A percentile compares a stretch with the other conserved stretches of the same genome.
Evolutionary conservation across 768 basidiomycete genomes (phyloP).

Genomic region (Serendipita sp.): DNA sequence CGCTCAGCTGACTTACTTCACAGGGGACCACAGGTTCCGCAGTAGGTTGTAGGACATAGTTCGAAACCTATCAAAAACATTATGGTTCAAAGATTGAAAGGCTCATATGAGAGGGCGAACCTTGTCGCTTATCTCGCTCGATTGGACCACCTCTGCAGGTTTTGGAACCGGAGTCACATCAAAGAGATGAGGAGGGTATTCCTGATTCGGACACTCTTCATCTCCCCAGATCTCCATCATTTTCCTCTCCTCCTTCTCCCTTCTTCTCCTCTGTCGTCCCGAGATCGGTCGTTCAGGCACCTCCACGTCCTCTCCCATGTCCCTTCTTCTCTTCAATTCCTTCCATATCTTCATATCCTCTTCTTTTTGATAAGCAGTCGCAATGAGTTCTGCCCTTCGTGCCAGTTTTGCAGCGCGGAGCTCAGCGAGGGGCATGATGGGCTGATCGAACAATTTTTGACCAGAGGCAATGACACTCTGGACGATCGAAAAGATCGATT

Average conservation of each 20-base stretch:
- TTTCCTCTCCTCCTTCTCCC: not conserved
- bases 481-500: not conserved
- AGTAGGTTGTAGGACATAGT: conserved; percentile 4
- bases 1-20: conserved; percentile 4
- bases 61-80: not conserved
- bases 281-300: not conserved
- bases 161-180: not conserved
- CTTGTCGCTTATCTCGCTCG: not conserved
- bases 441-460: not conserved
- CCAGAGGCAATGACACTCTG: not conserved
- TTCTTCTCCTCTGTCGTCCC: not conserved
- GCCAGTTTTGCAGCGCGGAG: not conserved
- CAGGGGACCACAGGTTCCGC: conserved; percentile 13
- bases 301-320: not conserved
- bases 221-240: conserved; percentile 3
- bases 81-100: too few species aligned
- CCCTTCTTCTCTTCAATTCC: not conserved
- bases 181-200: not conserved
- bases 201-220: not conserved
- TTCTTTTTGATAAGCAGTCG: too few species aligned
- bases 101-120: too few species aligned
- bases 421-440: not conserved
- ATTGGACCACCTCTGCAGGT: not conserved
- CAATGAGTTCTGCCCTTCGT: too few species aligned
- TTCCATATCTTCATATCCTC: not conserved